Conservation (phyloP, 176 grass and related monocot species). For the Oryza brachyantha region DNA sequence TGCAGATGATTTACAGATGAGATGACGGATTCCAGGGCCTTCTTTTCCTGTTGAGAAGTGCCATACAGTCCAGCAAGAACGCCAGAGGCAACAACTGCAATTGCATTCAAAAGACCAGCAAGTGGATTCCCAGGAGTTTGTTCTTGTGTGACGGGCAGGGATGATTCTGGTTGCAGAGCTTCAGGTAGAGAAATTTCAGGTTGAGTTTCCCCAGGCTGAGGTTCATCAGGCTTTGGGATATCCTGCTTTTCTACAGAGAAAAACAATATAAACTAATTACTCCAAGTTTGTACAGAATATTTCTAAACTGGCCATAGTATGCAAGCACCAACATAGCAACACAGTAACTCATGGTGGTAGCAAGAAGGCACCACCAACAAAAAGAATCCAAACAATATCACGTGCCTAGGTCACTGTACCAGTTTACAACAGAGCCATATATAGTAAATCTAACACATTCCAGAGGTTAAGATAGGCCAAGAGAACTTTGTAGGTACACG, state of each 20-base stretch:
- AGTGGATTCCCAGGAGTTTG: constrained; percentile 58
- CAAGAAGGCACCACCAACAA: constrained; percentile 7
- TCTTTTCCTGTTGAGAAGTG: constrained; percentile 78
- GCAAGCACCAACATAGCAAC: background rate
- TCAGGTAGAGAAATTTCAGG: constrained; percentile 20
- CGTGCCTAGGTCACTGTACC: background rate
- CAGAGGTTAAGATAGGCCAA: background rate
- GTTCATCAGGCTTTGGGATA: constrained; percentile 19
- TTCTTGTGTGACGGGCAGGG: constrained; percentile 36
- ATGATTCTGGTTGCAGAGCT: constrained; percentile 19
- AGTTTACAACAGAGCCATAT: background rate
- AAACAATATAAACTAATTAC: constrained; percentile 27
- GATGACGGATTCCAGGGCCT: constrained; percentile 60
- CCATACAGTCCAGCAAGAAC: constrained; percentile 87
- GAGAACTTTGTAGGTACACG: background rate
- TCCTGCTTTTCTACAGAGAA: constrained; percentile 37
- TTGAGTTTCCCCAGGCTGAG: constrained; percentile 28
- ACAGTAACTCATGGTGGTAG: background rate
- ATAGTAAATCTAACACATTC: constrained; percentile 14
- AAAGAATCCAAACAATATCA: constrained; percentile 21
- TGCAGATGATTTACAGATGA: constrained; percentile 81
- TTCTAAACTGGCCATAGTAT: background rate
- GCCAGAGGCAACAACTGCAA: constrained; percentile 71
- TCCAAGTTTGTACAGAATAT: background rate
- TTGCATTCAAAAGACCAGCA: constrained; percentile 48